Evolutionary conservation across 495 filamentous ascomycete species (phyloP), one percentile per base, ranked within the genome.

Genomic region (Xylaria curta): DNA sequence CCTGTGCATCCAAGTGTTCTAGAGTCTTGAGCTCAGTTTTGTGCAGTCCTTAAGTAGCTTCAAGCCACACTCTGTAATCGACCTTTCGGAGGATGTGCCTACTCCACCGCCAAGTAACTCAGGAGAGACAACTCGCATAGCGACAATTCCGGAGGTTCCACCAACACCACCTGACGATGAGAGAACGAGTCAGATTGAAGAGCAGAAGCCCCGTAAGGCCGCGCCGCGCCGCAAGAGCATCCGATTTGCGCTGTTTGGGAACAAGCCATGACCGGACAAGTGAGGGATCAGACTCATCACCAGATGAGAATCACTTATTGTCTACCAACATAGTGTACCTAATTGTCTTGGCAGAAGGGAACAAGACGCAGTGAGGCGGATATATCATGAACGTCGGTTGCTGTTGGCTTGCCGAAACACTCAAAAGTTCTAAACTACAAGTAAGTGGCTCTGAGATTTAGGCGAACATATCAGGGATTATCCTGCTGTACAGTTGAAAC

Each of bases 131-230:
- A 69, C 77, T 6, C 75, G 73, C 17, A 79, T 79, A 40, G 59
- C 73, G 28, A 79, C 77, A 6, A 79, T 79, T 44, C 73, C 75
- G 1, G 77, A 79, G 53, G 69, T 79, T 12, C 77, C 77, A 21
- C 75, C 77, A n/a, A 79, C 77, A 44, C 77, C 77, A n/a, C 74
- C 77, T 28, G 75, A 79, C 53, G 76, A 79, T 5, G 77, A 77
- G 28, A 68, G 33, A 65, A 40, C 75, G 38, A 70, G 68, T 19
- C 75, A 73, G n/a, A 38, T 73, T 21, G 71, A 71, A 12, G 76
- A 74, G 38, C 73, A 68, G 36, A 72, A 72, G 42, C 69, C 72
- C 49, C 46, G 70, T n/a, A 79, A 75, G 66, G 70, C 60, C 4
- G 72, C 76, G 38, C 69, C 76, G 28, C 77, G 74, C 40, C 77